Conservation (phyloP, 2,329 filamentous ascomycete species). For the Diaporthe nobilis region DNA sequence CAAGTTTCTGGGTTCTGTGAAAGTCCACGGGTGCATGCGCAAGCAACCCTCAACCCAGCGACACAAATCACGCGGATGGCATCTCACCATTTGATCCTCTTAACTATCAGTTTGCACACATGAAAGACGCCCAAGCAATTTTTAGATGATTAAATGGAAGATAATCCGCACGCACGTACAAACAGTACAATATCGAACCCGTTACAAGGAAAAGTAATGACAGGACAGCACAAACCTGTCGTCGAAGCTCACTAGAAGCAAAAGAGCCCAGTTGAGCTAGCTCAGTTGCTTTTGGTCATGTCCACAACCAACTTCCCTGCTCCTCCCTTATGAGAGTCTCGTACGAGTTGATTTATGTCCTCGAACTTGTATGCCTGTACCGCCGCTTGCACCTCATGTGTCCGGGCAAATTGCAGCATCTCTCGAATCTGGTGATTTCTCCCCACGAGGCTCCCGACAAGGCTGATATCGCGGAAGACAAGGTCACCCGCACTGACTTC, state of each 20-base stretch:
- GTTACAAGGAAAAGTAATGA: background rate
- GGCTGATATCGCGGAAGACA: slow-evolving; percentile 12
- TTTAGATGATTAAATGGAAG: background rate
- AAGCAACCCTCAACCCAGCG: background rate
- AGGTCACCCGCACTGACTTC: background rate
- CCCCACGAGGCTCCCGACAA: slow-evolving; percentile 3
- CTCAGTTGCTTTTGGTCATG: background rate
- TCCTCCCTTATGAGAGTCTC: slow-evolving; percentile 8
- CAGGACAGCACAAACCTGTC: background rate
- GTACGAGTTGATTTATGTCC: background rate
- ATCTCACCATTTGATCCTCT: background rate
- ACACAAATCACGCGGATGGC: background rate
- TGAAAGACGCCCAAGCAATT: background rate
- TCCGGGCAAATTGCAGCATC: background rate
- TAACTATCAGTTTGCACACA: background rate
- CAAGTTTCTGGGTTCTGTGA: background rate
- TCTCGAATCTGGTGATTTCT: slow-evolving; percentile 18
- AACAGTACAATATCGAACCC: no score
- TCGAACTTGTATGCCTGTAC: slow-evolving; percentile 3
- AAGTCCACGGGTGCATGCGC: background rate
- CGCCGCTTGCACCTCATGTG: background rate
- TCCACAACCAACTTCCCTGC: slow-evolving; percentile 9
- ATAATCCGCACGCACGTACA: background rate
- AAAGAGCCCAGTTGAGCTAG: background rate
- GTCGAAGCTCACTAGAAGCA: background rate